Conservation (phyloP, 768 basidiomycete species). For the Pisolithus microcarpus region DNA sequence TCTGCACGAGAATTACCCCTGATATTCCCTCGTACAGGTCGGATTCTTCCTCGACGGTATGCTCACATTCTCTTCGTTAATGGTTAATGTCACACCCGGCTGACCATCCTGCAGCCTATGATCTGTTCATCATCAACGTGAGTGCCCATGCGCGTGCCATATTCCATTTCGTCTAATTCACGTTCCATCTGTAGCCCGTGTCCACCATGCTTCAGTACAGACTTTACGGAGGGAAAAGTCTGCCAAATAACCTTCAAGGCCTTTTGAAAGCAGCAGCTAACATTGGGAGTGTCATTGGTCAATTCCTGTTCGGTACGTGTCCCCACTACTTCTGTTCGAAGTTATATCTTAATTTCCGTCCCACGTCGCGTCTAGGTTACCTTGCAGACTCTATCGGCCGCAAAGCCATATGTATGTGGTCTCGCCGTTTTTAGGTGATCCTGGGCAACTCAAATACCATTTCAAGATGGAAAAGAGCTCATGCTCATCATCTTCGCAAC, state of each 20-base stretch:
- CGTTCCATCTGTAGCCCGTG: slow-evolving; percentile 41
- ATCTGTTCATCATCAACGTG: slow-evolving; percentile 66
- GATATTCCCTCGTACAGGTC: slow-evolving; percentile 31
- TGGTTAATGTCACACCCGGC: not conserved
- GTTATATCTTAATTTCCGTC: not conserved
- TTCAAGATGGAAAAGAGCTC: slow-evolving; percentile 65
- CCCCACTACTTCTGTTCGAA: not conserved
- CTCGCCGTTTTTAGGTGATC: not conserved
- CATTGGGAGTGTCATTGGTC: slow-evolving; percentile 67
- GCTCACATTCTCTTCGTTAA: slow-evolving; percentile 9
- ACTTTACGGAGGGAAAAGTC: slow-evolving; percentile 43
- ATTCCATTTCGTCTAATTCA: not conserved
- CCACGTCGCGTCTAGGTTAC: slow-evolving; percentile 36
- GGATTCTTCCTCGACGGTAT: slow-evolving; percentile 68
- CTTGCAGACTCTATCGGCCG: slow-evolving; percentile 62
- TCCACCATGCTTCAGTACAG: slow-evolving; percentile 62
- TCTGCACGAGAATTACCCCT: not conserved
- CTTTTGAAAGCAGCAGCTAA: slow-evolving; percentile 63
- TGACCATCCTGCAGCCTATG: slow-evolving; percentile 44
- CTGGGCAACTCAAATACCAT: slow-evolving; percentile 1
- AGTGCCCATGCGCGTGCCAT: slow-evolving; percentile 7
- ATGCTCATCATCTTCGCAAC: slow-evolving; percentile 77
- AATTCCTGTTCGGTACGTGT: slow-evolving; percentile 51
- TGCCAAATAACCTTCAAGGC: slow-evolving; percentile 52
- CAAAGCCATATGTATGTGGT: slow-evolving; percentile 51